phyloP scores from a whole-genome alignment of 306 rosid genomes.

The Vigna radiata region DNA sequence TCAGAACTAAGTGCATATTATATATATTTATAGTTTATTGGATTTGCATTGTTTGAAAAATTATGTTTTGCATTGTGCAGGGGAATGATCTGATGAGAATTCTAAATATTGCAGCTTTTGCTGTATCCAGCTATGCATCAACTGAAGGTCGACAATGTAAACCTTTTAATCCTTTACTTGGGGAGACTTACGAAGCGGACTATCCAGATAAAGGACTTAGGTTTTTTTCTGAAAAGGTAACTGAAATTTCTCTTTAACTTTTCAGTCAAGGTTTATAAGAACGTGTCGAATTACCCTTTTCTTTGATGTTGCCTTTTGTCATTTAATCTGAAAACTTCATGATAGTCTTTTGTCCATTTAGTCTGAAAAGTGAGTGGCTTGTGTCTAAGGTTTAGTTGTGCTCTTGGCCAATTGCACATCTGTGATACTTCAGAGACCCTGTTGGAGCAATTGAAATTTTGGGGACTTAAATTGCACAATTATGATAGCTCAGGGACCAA shows the following conservation, averaged over 20 bases:
- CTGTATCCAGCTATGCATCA: conserved; percentile 97
- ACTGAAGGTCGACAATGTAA: conserved; percentile 99
- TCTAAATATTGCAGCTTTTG: conserved; percentile 90
- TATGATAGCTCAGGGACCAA: too few relatives aligned
- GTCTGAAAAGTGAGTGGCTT: conserved; percentile 32
- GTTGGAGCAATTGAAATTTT: too few relatives aligned
- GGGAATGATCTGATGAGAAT: conserved; percentile 97
- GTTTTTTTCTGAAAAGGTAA: conserved; percentile 94
- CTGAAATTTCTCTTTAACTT: conserved; percentile 33
- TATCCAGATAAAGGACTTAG: conserved; percentile 95
- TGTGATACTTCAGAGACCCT: too few relatives aligned
- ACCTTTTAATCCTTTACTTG: conserved; percentile 98
- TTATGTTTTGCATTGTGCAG: conserved; percentile 66
- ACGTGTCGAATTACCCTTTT: conserved; percentile 17
- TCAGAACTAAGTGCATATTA: conserved; percentile 19
- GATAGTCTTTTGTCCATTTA: too few relatives aligned
- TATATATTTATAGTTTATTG: conserved; percentile 31
- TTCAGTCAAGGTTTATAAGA: conserved; percentile 14
- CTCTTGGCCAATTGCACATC: too few relatives aligned
- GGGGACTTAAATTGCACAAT: too few relatives aligned
- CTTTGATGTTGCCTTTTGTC: conserved; percentile 14
- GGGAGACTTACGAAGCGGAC: conserved; percentile 98
- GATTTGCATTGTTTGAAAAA: conserved; percentile 38
- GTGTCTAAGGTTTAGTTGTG: neutral
- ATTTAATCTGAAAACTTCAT: conserved; percentile 23